Percentiles rank a stretch among this genome's conserved stretches.
Evolutionary conservation across 2,329 filamentous ascomycete genomes (phyloP).

Genomic region (Drechslerella coelobrocha): DNA sequence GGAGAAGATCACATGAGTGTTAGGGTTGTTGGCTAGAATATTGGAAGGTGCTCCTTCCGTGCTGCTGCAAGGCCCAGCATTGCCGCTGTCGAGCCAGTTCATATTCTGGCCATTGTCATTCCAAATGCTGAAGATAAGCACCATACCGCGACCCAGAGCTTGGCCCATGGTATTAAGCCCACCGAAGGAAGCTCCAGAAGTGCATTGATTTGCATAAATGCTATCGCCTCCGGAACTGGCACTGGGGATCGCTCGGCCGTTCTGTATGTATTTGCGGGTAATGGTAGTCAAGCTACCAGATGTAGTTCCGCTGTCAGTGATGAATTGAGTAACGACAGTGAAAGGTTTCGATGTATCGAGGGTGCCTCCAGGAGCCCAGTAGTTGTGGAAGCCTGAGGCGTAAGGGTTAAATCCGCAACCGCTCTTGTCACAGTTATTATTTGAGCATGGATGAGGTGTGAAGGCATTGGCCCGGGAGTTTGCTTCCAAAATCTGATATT

Average conservation of each 20-base stretch:
- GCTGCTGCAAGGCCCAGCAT: constrained; percentile 64
- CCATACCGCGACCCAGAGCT: constrained; percentile 63
- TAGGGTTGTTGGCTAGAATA: constrained; percentile 62
- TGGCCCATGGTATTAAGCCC: constrained; percentile 61
- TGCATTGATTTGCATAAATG: constrained; percentile 22
- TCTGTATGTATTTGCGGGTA: constrained; percentile 45
- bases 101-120: constrained; percentile 65
- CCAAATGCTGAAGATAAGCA: constrained; percentile 66
- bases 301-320: constrained; percentile 40
- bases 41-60: constrained; percentile 64
- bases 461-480: constrained; percentile 51
- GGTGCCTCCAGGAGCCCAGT: constrained; percentile 51
- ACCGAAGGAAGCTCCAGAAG: constrained; percentile 54
- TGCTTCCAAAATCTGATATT: constrained; percentile 51
- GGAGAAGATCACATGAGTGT: constrained; percentile 64
- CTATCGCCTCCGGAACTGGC: constrained; percentile 20
- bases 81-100: constrained; percentile 65
- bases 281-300: constrained; percentile 26
- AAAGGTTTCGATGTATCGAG: constrained; percentile 50
- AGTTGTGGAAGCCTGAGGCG: constrained; percentile 42
- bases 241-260: constrained; percentile 32
- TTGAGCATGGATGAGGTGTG: constrained; percentile 52
- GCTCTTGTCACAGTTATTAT: constrained; percentile 26
- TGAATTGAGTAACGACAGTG: constrained; percentile 51
- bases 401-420: constrained; percentile 51